Base-by-base conservation (phyloP, 1,139 yeast species). In the Geotrichum siamense region DNA sequence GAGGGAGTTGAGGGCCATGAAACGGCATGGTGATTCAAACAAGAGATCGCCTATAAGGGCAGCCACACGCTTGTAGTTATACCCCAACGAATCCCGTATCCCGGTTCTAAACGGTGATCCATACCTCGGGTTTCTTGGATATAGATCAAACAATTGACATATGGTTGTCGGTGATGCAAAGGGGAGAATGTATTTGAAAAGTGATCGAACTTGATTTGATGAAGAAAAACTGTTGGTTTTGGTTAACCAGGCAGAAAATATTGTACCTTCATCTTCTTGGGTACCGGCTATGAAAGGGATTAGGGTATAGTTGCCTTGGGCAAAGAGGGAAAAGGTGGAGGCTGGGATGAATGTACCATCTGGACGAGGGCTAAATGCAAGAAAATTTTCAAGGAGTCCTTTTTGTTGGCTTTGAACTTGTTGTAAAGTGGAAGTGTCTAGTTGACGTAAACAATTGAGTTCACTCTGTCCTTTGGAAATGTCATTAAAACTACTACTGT, bases 91-190 rank as follows among this genome's bases (percentile, higher is more conserved):
- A 34, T 42, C 37, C 19, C 20, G n/a, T 15, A 20, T 23, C 1
- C 51, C 53, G 2, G 57, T 53, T n/a, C 51, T 35, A 44, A 46
- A 55, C 4, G 58, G 58, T 5, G 55, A 51, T 2, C 58, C 58
- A 2, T 23, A 35, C 3, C 39, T 5, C 1, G 53, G 49, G 16
- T 34, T 38, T 6, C 37, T 27, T 1, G 58, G 55, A 35, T 55
- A 55, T 10, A 17, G 31, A 3, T 17, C 17, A 3, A 28, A 20
- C 3, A 39, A 21, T 8, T 5, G 13, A 28, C 20, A 12, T 13
- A 39, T 8, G 15, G 33, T n/a, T 3, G 23, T 15, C 16, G 20
- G 33, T 13, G 33, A 17, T 10, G 40, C 40, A 12, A 16, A 10
- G 40, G 20, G 33, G 17, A 37, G 13, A 3, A 37, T 16, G 33